Conservation (phyloP, 306 rosid species). For the Sechiopsis laciniata region DNA sequence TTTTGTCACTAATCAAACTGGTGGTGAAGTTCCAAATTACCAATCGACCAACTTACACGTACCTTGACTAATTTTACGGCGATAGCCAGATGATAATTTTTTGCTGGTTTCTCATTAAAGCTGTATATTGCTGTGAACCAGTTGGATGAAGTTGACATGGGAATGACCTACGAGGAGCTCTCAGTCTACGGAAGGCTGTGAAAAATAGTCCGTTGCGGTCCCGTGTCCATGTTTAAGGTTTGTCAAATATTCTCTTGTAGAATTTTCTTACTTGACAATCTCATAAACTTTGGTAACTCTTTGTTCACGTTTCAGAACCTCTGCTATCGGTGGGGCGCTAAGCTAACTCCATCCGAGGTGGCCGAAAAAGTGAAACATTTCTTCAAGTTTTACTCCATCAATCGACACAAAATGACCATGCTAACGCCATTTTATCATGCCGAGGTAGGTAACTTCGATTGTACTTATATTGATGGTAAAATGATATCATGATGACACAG, state of each 20-base stretch:
- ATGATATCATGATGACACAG: neutral
- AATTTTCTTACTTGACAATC: neutral
- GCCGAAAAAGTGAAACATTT: conserved; percentile 93
- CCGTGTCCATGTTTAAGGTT: conserved; percentile 93
- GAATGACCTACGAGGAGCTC: conserved; percentile 93
- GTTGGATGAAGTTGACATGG: conserved; percentile 98
- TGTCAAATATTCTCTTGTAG: neutral
- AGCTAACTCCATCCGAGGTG: conserved; percentile 72
- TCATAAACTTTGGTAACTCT: neutral
- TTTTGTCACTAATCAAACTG: too few relatives aligned
- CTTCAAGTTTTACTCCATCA: conserved; percentile 90
- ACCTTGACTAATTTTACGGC: too few relatives aligned
- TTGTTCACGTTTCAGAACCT: conserved; percentile 53
- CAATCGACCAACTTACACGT: too few relatives aligned
- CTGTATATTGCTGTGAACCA: conserved; percentile 21
- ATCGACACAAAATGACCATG: conserved; percentile 88
- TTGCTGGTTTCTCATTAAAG: neutral
- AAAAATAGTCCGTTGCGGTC: conserved; percentile 85
- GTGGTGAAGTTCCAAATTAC: too few relatives aligned
- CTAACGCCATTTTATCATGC: conserved; percentile 93
- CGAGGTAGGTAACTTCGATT: conserved; percentile 63
- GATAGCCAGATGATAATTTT: neutral
- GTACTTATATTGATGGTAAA: neutral
- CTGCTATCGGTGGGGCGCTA: conserved; percentile 77
- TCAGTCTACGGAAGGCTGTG: conserved; percentile 84